A percentile compares a stretch with the other conserved stretches of the same genome.
Evolutionary conservation across 257 asterid genomes (phyloP).

Genomic region (Petunia secreta): DNA sequence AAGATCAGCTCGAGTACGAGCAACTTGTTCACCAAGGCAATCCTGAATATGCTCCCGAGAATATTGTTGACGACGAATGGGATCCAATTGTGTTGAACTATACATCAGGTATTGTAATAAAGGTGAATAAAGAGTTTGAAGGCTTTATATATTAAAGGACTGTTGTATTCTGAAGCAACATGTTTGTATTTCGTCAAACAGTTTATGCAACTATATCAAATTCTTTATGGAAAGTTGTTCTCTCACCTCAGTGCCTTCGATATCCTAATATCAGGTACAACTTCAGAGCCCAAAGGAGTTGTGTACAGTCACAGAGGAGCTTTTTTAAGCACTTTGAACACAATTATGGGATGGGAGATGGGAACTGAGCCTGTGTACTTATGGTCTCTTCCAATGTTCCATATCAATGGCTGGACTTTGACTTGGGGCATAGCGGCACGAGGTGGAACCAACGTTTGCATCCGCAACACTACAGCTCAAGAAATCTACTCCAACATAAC

Average conservation of each 20-base stretch:
- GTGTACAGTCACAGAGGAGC: conserved; percentile 87
- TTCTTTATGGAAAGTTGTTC: too few species aligned
- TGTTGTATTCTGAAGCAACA: too few species aligned
- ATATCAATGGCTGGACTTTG: conserved; percentile 93
- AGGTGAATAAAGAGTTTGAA: too few species aligned
- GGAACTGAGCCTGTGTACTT: conserved; percentile 68
- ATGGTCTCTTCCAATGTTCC: conserved; percentile 95
- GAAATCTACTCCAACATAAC: conserved; percentile 63
- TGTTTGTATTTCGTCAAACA: too few species aligned
- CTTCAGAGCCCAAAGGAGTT: conserved; percentile 82
- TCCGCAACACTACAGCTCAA: conserved; percentile 59
- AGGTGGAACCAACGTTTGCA: conserved; percentile 86
- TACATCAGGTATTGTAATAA: conserved; percentile 47
- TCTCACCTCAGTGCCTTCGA: too few species aligned
- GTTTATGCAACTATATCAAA: too few species aligned
- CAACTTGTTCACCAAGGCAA: conserved; percentile 47
- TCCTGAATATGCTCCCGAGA: conserved; percentile 44
- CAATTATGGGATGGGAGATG: conserved; percentile 77
- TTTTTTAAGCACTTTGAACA: conserved; percentile 67
- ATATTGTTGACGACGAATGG: conserved; percentile 58
- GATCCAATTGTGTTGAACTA: conserved; percentile 78
- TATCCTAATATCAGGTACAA: conserved; percentile 48
- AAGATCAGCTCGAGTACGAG: conserved; percentile 68
- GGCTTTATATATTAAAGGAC: too few species aligned
- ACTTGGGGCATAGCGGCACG: conserved; percentile 88